A percentile compares a stretch with the other conserved stretches of the same genome.
These are phyloP conservation scores for Achlya hypogyna DNA, from an alignment of 352 stramenopile genomes.

Conservation along the genomic window DNA sequence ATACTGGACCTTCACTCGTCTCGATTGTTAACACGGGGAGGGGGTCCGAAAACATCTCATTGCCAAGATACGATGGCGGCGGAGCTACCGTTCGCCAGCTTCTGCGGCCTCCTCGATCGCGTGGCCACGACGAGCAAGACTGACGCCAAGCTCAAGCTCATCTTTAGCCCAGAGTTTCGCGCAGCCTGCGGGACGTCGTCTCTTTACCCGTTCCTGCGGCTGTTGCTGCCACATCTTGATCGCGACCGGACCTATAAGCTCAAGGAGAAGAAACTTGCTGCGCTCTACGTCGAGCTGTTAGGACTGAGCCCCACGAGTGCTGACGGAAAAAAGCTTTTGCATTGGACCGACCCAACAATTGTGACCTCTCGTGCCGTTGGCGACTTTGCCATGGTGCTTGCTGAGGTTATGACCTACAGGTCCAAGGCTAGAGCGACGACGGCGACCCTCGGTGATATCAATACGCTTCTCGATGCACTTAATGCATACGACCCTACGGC, in stretches of 20 bases:
- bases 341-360: conserved; percentile 75
- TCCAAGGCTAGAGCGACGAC: conserved; percentile 28
- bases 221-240: conserved; percentile 72
- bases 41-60: not conserved
- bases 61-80: conserved; percentile 18
- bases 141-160: conserved; percentile 61
- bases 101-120: conserved; percentile 61
- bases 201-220: conserved; percentile 61
- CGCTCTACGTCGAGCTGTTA: conserved; percentile 63
- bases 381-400: conserved; percentile 71
- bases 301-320: conserved; percentile 49
- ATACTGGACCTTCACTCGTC: too few relatives aligned
- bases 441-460: conserved; percentile 47
- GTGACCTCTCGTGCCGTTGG: conserved; percentile 71
- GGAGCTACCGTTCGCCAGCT: conserved; percentile 53
- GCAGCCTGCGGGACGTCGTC: conserved; percentile 41
- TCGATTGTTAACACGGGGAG: too few relatives aligned
- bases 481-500: conserved; percentile 25
- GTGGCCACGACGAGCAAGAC: conserved; percentile 62
- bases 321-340: conserved; percentile 70
- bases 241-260: conserved; percentile 80
- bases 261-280: conserved; percentile 82
- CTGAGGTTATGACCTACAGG: conserved; percentile 61
- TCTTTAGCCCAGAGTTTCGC: conserved; percentile 63
- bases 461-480: conserved; percentile 47